These are phyloP conservation scores for Camillea tinctor DNA, from an alignment of 2,329 filamentous ascomycete species.

Conservation along the genomic window DNA sequence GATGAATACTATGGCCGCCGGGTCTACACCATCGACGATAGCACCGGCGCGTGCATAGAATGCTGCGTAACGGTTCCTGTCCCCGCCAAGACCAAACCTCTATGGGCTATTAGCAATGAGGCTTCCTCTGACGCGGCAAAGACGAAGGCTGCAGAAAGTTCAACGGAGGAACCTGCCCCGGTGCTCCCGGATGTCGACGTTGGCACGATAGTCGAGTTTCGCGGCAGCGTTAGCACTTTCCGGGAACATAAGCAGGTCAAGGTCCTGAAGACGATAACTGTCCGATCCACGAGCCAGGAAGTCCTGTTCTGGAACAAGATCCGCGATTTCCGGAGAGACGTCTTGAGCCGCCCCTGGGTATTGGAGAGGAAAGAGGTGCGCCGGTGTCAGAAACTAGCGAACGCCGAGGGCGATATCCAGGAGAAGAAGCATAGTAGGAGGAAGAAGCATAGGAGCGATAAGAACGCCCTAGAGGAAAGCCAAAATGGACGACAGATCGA, in stretches of 20 bases:
- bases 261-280: conserved; percentile 47
- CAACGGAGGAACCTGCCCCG: conserved; percentile 3
- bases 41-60: conserved; percentile 60
- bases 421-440: conserved; percentile 16
- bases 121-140: neutral
- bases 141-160: neutral
- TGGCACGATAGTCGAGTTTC: conserved; percentile 56
- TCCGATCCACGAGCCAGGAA: conserved; percentile 56
- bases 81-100: conserved; percentile 3
- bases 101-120: neutral
- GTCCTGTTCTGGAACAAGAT: conserved; percentile 59
- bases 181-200: conserved; percentile 38
- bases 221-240: conserved; percentile 50
- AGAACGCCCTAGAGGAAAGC: conserved; percentile 2
- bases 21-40: conserved; percentile 63
- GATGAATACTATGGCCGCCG: conserved; percentile 48
- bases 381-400: conserved; percentile 48
- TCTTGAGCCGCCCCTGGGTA: conserved; percentile 56
- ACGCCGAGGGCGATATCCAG: conserved; percentile 29
- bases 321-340: conserved; percentile 46
- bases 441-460: conserved; percentile 18
- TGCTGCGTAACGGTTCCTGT: conserved; percentile 34
- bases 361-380: conserved; percentile 49
- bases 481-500: neutral
- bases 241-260: conserved; percentile 51